These are phyloP conservation scores for Cynara cardunculus DNA, from an alignment of 129 eudicot species.

Conservation along the genomic window DNA sequence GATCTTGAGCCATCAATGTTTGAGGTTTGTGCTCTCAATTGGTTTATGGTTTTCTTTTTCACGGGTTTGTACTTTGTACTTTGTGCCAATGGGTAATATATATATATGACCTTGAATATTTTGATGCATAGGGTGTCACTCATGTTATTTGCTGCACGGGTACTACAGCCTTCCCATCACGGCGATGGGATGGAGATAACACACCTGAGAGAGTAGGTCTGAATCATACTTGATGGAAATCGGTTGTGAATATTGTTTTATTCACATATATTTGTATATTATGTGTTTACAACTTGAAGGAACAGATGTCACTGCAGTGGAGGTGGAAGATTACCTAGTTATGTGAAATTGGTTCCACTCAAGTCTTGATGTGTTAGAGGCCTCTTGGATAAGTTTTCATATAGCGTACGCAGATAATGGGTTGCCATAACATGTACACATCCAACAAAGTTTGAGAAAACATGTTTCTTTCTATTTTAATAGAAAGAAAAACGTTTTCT, in stretches of 20 bases:
- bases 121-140: slow-evolving; percentile 69
- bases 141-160: slow-evolving; percentile 98
- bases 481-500: no score
- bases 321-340: slow-evolving; percentile 2
- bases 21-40: slow-evolving; percentile 53
- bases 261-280: background rate
- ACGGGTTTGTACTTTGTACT: background rate
- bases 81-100: background rate
- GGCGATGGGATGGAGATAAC: slow-evolving; percentile 95
- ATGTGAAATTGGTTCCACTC: slow-evolving; percentile 6
- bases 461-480: background rate
- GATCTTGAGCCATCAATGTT: slow-evolving; percentile 78
- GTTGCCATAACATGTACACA: background rate
- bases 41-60: background rate
- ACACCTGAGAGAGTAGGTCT: slow-evolving; percentile 97
- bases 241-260: slow-evolving; percentile 1
- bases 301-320: background rate
- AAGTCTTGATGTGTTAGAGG: background rate
- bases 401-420: background rate
- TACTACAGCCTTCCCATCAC: slow-evolving; percentile 96
- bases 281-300: slow-evolving; percentile 2
- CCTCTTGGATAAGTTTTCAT: background rate
- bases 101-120: slow-evolving; percentile 18
- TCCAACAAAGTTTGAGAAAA: background rate
- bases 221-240: slow-evolving; percentile 24